These are phyloP conservation scores for Xylariaceae sp. DNA, from an alignment of 2,329 filamentous ascomycete genomes.

Conservation along the genomic window DNA sequence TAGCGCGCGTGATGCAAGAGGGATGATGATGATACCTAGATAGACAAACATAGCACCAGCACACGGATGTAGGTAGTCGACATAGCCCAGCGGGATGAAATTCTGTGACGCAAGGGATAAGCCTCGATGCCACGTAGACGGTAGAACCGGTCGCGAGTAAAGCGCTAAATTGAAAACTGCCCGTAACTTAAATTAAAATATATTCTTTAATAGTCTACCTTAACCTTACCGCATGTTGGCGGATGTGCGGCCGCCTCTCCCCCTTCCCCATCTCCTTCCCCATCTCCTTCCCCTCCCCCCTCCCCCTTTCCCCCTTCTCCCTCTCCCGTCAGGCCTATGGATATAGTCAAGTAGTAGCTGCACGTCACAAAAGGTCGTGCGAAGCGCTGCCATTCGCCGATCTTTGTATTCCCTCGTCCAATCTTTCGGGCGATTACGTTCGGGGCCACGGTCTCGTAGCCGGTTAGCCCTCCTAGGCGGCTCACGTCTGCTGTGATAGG, in stretches of 20 bases:
- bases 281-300: no score
- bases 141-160: not conserved
- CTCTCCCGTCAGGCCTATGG: no score
- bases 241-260: no score
- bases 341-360: constrained; percentile 18
- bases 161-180: constrained; percentile 1
- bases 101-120: not conserved
- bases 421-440: constrained; percentile 11
- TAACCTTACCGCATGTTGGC: no score
- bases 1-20: no score
- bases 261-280: no score
- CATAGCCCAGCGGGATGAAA: not conserved
- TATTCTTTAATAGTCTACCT: not conserved
- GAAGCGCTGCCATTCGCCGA: constrained; percentile 21
- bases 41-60: no score
- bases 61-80: not conserved
- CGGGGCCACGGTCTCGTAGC: constrained; percentile 9
- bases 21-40: no score
- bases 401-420: constrained; percentile 17
- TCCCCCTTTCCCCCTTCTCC: no score
- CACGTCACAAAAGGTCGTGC: constrained; percentile 17
- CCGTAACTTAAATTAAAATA: constrained; percentile 6
- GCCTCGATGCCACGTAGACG: not conserved
- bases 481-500: constrained; percentile 3
- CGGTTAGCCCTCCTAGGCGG: not conserved